Conservation (phyloP, 2,329 filamentous ascomycete species). For the Myriosclerotinia curreyana region DNA sequence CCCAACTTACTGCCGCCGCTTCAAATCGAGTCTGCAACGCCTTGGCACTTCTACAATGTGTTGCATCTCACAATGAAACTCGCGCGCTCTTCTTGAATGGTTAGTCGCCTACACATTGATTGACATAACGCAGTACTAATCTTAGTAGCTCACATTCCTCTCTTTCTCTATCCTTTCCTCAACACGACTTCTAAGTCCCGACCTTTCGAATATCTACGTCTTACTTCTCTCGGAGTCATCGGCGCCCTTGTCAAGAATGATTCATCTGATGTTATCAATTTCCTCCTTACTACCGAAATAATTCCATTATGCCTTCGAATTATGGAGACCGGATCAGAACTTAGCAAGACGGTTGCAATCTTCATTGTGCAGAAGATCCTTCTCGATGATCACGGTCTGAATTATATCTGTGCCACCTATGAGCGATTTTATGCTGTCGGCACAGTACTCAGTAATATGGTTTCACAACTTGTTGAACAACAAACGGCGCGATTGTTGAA, state of each 20-base stretch:
- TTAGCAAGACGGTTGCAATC: conserved; percentile 98
- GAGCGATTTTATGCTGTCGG: conserved; percentile 98
- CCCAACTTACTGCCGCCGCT: conserved; percentile 93
- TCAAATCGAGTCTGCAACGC: conserved; percentile 98
- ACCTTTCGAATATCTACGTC: conserved; percentile 93
- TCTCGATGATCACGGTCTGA: conserved; percentile 91
- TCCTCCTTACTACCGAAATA: conserved; percentile 95
- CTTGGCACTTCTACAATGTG: conserved; percentile 90
- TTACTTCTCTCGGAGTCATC: conserved; percentile 94
- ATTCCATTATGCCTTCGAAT: conserved; percentile 96
- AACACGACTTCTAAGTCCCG: conserved; percentile 98
- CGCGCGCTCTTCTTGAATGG: conserved; percentile 89
- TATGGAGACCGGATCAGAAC: conserved; percentile 97
- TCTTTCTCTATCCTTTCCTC: conserved; percentile 96
- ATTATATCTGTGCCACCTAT: conserved; percentile 98
- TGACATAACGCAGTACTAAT: conserved; percentile 25
- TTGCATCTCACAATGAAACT: conserved; percentile 96
- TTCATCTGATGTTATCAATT: conserved; percentile 98
- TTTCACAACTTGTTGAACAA: conserved; percentile 93
- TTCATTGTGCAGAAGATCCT: conserved; percentile 99
- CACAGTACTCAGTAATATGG: conserved; percentile 98
- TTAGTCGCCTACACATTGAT: conserved; percentile 44
- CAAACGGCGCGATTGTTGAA: conserved; percentile 94
- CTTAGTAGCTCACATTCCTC: conserved; percentile 82
- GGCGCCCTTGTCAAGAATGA: conserved; percentile 98